Evolutionary conservation across 139 green algal genomes (phyloP).

Genomic region (Tetratostichococcus sp.): DNA sequence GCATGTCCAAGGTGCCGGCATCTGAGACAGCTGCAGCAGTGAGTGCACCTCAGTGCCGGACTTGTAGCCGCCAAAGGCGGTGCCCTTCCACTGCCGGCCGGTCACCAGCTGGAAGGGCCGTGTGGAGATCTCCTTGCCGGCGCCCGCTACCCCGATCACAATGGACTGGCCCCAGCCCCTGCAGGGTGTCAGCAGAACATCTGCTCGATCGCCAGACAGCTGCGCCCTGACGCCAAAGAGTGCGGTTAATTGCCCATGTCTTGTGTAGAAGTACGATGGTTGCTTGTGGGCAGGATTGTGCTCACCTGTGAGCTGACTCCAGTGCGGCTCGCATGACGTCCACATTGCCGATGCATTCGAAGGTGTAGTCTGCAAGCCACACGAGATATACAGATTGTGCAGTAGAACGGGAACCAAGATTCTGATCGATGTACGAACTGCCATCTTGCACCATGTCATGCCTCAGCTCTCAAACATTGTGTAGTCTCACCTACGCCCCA

Average conservation of each 20-base stretch:
- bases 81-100: conserved; percentile 86
- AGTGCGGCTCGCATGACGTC: conserved; percentile 93
- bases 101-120: conserved; percentile 97
- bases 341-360: conserved; percentile 91
- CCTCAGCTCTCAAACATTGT: too few species aligned
- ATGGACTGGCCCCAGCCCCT: conserved; percentile 75
- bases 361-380: conserved; percentile 97
- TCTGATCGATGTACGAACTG: too few species aligned
- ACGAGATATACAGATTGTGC: too few species aligned
- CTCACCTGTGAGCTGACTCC: conserved; percentile 78
- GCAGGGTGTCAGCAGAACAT: neutral
- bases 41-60: conserved; percentile 45
- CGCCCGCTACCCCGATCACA: conserved; percentile 82
- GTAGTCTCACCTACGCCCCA: too few species aligned
- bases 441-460: too few species aligned
- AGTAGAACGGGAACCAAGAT: too few species aligned
- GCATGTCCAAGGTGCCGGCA: too few species aligned
- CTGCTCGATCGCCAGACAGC: too few species aligned
- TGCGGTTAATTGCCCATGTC: too few species aligned
- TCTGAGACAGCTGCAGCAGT: too few species aligned
- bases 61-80: conserved; percentile 95
- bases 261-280: neutral
- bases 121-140: conserved; percentile 86
- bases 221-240: too few species aligned
- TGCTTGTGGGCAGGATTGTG: neutral